Percentiles rank a stretch among this genome's conserved stretches.
Evolutionary conservation across 2,329 filamentous ascomycete genomes (phyloP).

Genomic region (Penicillium sp.): DNA sequence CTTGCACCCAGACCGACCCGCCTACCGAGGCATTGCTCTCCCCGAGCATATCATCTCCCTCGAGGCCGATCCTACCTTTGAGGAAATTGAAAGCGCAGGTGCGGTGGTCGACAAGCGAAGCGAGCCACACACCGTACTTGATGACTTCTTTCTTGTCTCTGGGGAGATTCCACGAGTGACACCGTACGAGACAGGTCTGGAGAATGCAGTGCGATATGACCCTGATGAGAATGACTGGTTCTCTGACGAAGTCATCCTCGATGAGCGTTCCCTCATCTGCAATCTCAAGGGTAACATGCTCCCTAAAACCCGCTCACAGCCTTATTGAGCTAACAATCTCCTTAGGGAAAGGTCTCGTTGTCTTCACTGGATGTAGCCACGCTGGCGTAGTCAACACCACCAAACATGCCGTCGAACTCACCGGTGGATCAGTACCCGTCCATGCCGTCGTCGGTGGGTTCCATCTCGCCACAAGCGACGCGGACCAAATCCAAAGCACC

Average conservation of each 20-base stretch:
- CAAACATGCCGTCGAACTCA: constrained; percentile 47
- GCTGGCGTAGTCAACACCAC: constrained; percentile 56
- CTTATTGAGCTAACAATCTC: neutral
- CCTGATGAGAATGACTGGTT: constrained; percentile 45
- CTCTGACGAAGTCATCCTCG: constrained; percentile 51
- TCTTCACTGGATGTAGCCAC: constrained; percentile 59
- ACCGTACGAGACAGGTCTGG: constrained; percentile 51
- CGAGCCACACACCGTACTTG: constrained; percentile 49
- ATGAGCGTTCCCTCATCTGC: constrained; percentile 57
- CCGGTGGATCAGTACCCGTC: constrained; percentile 41
- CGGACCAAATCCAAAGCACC: constrained; percentile 46
- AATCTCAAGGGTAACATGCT: constrained; percentile 49
- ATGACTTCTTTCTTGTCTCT: constrained; percentile 54
- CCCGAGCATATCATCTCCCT: constrained; percentile 48
- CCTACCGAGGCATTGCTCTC: constrained; percentile 51
- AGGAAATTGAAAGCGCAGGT: constrained; percentile 48
- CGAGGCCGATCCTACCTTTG: constrained; percentile 54
- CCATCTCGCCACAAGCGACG: constrained; percentile 52
- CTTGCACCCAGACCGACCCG: constrained; percentile 55
- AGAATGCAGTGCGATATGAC: constrained; percentile 48
- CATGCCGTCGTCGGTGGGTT: constrained; percentile 56
- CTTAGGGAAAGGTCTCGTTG: constrained; percentile 52
- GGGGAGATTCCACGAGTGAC: constrained; percentile 54
- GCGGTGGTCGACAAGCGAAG: constrained; percentile 41
- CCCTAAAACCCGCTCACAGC: neutral